Conservation (phyloP, 108 stramenopile genomes). For the Nitzschia inconspicua region DNA sequence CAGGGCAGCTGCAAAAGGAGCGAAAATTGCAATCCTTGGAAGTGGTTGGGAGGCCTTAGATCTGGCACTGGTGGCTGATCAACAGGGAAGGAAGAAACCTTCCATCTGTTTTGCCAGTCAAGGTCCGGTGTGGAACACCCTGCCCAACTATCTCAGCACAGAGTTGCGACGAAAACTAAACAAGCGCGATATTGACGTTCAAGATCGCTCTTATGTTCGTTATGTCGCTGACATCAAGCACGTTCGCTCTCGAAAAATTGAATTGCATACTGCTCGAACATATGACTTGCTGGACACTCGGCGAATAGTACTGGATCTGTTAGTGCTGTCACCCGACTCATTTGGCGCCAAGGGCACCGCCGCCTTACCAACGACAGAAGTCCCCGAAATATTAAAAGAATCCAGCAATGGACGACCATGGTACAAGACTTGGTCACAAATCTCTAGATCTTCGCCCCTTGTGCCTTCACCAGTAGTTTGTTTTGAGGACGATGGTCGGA, state of each 20-base stretch:
- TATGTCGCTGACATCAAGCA: slow-evolving; percentile 45
- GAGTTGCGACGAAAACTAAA: slow-evolving; percentile 63
- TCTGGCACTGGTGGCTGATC: slow-evolving; percentile 47
- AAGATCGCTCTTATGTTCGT: slow-evolving; percentile 71
- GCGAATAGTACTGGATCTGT: slow-evolving; percentile 44
- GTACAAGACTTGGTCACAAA: slow-evolving; percentile 54
- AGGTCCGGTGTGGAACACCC: slow-evolving; percentile 44
- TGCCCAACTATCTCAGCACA: slow-evolving; percentile 72
- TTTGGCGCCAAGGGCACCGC: slow-evolving; percentile 68
- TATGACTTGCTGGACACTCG: slow-evolving; percentile 71
- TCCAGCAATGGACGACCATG: slow-evolving; percentile 43
- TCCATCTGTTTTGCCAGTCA: slow-evolving; percentile 59
- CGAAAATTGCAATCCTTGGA: slow-evolving; percentile 65
- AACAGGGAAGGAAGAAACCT: slow-evolving; percentile 33
- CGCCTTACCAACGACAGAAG: slow-evolving; percentile 38
- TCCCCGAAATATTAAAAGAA: slow-evolving; percentile 33
- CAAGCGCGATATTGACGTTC: slow-evolving; percentile 54
- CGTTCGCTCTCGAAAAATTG: slow-evolving; percentile 22
- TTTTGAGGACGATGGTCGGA: slow-evolving; percentile 75
- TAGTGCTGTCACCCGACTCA: slow-evolving; percentile 71
- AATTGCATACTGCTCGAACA: slow-evolving; percentile 76
- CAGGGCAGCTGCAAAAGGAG: slow-evolving; percentile 54
- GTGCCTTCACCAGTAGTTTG: slow-evolving; percentile 65
- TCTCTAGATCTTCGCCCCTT: slow-evolving; percentile 21
- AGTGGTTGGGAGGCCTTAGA: slow-evolving; percentile 84